Percentiles rank a stretch among this genome's conserved stretches.
phyloP scores from a whole-genome alignment of 1,139 yeast genomes.

The Debaryomyces sp. region DNA sequence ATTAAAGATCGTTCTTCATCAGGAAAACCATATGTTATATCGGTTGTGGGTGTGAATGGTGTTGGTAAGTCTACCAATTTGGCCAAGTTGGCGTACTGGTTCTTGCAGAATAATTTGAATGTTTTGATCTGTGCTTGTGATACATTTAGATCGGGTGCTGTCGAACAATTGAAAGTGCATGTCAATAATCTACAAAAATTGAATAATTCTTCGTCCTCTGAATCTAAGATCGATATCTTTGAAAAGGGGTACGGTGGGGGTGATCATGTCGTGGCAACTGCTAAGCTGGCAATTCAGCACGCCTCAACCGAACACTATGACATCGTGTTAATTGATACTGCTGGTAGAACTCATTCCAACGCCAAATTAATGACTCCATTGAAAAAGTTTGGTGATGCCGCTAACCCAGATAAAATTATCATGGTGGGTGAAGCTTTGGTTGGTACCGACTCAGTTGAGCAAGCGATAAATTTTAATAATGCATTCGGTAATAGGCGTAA shows the following conservation, averaged over 20 bases:
- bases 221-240: slow-evolving; percentile 69
- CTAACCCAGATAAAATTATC: slow-evolving; percentile 92
- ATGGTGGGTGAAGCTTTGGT: slow-evolving; percentile 99
- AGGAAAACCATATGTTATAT: slow-evolving; percentile 79
- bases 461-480: slow-evolving; percentile 87
- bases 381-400: slow-evolving; percentile 93
- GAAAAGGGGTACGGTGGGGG: slow-evolving; percentile 98
- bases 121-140: slow-evolving; percentile 96
- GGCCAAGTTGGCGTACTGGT: slow-evolving; percentile 95
- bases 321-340: slow-evolving; percentile 92
- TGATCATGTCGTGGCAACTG: slow-evolving; percentile 87
- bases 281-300: slow-evolving; percentile 86
- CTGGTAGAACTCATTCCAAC: slow-evolving; percentile 96
- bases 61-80: slow-evolving; percentile 96
- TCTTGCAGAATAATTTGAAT: slow-evolving; percentile 82
- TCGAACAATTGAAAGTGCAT: slow-evolving; percentile 93
- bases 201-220: slow-evolving; percentile 38
- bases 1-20: slow-evolving; percentile 56
- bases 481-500: slow-evolving; percentile 87
- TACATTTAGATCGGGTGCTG: slow-evolving; percentile 97
- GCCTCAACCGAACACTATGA: slow-evolving; percentile 64
- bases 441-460: slow-evolving; percentile 96
- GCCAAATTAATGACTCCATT: slow-evolving; percentile 94
- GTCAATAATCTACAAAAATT: slow-evolving; percentile 75
- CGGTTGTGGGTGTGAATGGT: slow-evolving; percentile 97